Conservation (phyloP, 2,329 filamentous ascomycete genomes). For the Aspergillus amoenus region DNA sequence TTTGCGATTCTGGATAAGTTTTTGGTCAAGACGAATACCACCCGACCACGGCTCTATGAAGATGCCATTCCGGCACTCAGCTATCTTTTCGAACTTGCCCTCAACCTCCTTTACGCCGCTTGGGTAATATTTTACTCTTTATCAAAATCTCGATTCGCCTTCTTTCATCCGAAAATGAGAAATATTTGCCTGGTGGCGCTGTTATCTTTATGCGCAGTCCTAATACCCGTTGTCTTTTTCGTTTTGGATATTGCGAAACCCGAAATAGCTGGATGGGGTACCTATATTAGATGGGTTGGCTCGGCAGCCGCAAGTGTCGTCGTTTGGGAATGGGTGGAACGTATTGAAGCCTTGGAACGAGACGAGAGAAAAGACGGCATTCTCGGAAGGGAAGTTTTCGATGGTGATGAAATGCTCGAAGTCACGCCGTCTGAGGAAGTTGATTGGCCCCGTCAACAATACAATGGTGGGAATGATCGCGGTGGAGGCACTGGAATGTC, state of each 20-base stretch:
- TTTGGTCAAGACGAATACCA: constrained; percentile 48
- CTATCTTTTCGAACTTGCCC: constrained; percentile 84
- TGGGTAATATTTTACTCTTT: constrained; percentile 93
- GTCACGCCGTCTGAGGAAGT: constrained; percentile 59
- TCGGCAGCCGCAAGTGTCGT: constrained; percentile 93
- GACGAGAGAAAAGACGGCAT: constrained; percentile 95
- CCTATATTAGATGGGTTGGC: constrained; percentile 95
- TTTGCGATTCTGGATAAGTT: constrained; percentile 95
- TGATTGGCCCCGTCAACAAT: constrained; percentile 43
- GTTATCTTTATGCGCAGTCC: constrained; percentile 75
- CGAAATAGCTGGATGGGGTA: constrained; percentile 86
- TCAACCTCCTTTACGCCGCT: constrained; percentile 84
- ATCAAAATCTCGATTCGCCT: constrained; percentile 89
- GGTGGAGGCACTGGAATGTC: constrained; percentile 35
- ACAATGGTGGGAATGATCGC: constrained; percentile 38
- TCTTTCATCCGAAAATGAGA: constrained; percentile 85
- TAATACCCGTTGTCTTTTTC: constrained; percentile 91
- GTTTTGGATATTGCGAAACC: constrained; percentile 85
- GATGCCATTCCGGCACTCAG: constrained; percentile 88
- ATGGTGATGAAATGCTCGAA: constrained; percentile 90
- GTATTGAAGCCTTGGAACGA: constrained; percentile 86
- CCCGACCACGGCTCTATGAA: constrained; percentile 71
- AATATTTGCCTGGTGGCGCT: constrained; percentile 80
- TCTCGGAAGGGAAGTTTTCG: constrained; percentile 84
- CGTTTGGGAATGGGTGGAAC: constrained; percentile 97